A percentile compares a stretch with the other conserved stretches of the same genome.
Conservation (phyloP, 495 filamentous ascomycete species). For the Saxispiralis lemnorum region DNA sequence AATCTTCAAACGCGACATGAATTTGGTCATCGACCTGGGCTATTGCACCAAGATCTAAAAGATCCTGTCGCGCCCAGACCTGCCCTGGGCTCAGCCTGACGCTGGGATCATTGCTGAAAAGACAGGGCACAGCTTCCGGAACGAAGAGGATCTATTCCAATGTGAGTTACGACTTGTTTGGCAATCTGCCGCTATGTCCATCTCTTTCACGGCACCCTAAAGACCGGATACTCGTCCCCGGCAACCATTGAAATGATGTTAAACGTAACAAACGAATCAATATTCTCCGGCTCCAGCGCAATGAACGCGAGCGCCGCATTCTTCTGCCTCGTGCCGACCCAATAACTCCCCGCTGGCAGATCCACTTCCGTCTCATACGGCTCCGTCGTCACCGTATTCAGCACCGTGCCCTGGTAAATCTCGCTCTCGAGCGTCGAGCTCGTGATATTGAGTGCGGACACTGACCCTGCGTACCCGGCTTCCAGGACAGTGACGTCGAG, state of each 20-base stretch:
- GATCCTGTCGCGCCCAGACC: too few species aligned
- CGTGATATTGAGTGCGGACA: neutral
- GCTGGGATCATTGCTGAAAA: too few species aligned
- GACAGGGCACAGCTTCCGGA: too few species aligned
- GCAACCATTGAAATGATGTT: neutral
- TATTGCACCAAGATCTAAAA: too few species aligned
- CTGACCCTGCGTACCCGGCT: neutral
- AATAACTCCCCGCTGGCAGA: neutral
- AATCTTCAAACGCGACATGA: too few species aligned
- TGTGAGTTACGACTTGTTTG: too few species aligned
- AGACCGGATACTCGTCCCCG: neutral
- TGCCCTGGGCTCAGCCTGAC: too few species aligned
- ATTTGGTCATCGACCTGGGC: too few species aligned
- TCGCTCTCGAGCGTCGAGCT: neutral
- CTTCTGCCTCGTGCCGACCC: neutral
- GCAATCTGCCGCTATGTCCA: too few species aligned
- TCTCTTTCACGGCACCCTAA: neutral
- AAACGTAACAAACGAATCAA: neutral
- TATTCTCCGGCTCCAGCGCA: neutral
- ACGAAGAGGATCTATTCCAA: too few species aligned
- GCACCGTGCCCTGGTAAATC: neutral
- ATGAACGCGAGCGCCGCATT: neutral
- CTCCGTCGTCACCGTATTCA: neutral
- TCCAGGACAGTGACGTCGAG: neutral
- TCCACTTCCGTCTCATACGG: neutral